phyloP scores from a whole-genome alignment of 257 asterid species.

The Leptodermis oblonga region DNA sequence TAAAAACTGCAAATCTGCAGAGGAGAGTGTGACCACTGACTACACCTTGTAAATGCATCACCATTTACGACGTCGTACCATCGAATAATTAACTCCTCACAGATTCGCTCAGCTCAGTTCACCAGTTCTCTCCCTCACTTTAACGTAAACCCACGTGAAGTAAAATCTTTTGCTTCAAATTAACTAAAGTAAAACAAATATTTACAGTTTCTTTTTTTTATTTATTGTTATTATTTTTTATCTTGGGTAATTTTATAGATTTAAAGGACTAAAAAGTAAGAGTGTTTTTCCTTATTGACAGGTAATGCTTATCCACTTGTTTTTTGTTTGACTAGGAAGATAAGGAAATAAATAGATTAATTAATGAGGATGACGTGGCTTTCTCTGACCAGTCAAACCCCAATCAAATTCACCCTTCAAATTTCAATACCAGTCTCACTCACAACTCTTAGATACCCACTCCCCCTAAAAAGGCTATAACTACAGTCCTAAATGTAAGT shows the following conservation, averaged over 20 bases:
- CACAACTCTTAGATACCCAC: no score
- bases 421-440: no score
- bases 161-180: neutral
- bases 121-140: no score
- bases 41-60: no score
- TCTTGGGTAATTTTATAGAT: no score
- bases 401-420: slow-evolving; percentile 5
- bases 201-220: no score
- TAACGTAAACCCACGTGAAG: slow-evolving; percentile 7
- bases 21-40: neutral
- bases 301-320: slow-evolving; percentile 7
- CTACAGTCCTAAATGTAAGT: no score
- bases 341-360: neutral
- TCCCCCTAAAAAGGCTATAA: no score
- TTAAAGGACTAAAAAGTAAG: neutral
- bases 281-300: neutral
- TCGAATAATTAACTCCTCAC: slow-evolving; percentile 1
- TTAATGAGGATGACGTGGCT: neutral
- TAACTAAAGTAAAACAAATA: neutral
- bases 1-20: neutral
- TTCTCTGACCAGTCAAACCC: slow-evolving; percentile 7
- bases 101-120: neutral
- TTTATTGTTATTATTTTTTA: no score
- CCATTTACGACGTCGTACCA: slow-evolving; percentile 6
- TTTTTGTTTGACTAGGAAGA: slow-evolving; percentile 6